These are phyloP conservation scores for Dictyostelium intermedium DNA, from an alignment of 78 protist species.

Conservation along the genomic window DNA sequence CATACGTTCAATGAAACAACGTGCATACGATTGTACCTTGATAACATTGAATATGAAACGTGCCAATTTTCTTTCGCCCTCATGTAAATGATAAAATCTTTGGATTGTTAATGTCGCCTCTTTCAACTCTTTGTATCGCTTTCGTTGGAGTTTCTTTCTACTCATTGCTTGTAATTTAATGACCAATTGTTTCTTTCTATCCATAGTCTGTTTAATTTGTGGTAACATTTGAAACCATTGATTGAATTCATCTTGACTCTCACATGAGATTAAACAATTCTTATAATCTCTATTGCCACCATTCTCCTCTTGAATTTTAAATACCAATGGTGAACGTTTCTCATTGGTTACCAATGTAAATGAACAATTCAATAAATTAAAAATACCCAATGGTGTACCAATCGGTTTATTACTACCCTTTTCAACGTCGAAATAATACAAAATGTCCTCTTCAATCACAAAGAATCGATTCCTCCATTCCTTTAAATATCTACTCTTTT, in stretches of 20 bases:
- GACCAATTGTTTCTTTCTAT: background rate
- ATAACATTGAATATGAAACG: background rate
- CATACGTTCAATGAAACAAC: background rate
- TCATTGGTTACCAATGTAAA: background rate
- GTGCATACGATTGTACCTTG: conserved; percentile 2
- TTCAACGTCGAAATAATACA: conserved; percentile 10
- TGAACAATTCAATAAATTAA: background rate
- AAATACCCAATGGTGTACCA: conserved; percentile 21
- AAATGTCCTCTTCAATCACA: background rate
- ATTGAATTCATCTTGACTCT: background rate
- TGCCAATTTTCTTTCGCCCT: background rate
- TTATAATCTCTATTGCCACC: background rate
- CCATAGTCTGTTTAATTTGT: background rate
- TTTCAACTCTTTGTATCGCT: background rate
- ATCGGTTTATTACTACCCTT: background rate
- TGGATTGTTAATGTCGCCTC: background rate
- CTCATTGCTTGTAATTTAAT: background rate
- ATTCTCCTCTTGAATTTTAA: background rate
- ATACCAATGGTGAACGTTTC: background rate
- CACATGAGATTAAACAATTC: conserved; percentile 10
- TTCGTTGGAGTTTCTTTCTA: background rate
- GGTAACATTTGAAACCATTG: conserved; percentile 11
- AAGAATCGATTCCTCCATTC: conserved; percentile 1
- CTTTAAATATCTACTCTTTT: background rate
- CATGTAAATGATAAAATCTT: background rate